Conservation (phyloP, 495 filamentous ascomycete genomes). For the Aspergillus homomorphus region DNA sequence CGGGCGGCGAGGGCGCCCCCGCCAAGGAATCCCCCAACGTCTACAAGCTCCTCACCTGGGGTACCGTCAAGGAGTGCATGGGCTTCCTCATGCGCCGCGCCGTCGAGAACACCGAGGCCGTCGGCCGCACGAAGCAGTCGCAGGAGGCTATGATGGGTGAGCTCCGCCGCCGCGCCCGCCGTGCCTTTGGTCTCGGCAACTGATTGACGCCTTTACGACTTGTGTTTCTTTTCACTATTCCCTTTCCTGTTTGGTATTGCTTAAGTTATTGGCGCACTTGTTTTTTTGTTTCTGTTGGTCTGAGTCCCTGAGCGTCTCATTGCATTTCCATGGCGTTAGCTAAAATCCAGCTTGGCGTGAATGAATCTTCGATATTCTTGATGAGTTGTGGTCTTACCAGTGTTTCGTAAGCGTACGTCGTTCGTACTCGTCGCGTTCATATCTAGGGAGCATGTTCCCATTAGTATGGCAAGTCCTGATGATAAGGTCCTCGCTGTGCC, state of each 20-base stretch:
- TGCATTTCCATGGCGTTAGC: slow-evolving; percentile 33
- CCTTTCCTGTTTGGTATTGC: slow-evolving; percentile 6
- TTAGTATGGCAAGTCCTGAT: too few relatives aligned
- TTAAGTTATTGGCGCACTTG: slow-evolving; percentile 4
- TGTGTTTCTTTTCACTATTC: background rate
- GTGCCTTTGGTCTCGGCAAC: slow-evolving; percentile 33
- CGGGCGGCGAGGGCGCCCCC: slow-evolving; percentile 25
- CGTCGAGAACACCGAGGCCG: slow-evolving; percentile 88
- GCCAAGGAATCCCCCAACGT: slow-evolving; percentile 53
- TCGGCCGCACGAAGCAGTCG: slow-evolving; percentile 71
- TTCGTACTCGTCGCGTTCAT: too few relatives aligned
- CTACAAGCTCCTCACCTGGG: slow-evolving; percentile 93
- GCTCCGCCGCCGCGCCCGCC: slow-evolving; percentile 59
- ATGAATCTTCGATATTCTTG: slow-evolving; percentile 16
- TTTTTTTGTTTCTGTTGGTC: slow-evolving; percentile 15
- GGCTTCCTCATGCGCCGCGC: slow-evolving; percentile 84
- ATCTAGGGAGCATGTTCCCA: too few relatives aligned
- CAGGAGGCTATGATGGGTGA: slow-evolving; percentile 71
- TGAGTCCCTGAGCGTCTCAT: slow-evolving; percentile 13
- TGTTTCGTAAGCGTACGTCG: too few relatives aligned
- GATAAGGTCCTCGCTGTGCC: too few relatives aligned
- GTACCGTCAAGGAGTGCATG: slow-evolving; percentile 87
- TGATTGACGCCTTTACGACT: slow-evolving; percentile 18
- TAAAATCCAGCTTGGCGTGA: too few relatives aligned
- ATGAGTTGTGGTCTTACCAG: too few relatives aligned